These are phyloP conservation scores for Termitomyces sp. DNA, from an alignment of 768 basidiomycete species.

Conservation along the genomic window DNA sequence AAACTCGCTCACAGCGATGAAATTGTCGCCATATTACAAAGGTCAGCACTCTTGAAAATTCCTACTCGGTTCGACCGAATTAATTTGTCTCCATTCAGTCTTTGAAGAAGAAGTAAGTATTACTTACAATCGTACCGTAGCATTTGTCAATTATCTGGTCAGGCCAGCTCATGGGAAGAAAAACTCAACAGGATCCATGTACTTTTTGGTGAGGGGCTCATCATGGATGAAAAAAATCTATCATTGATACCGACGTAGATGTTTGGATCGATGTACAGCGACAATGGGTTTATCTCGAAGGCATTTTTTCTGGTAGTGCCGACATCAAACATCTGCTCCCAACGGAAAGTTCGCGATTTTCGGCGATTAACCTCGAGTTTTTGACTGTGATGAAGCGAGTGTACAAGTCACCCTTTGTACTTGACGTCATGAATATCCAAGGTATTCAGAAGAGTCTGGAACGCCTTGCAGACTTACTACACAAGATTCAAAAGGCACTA, in stretches of 20 bases:
- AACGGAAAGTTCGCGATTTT: conserved; percentile 95
- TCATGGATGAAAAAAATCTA: neutral
- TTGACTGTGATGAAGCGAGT: conserved; percentile 99
- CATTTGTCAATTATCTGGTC: conserved; percentile 5
- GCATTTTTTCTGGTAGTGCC: conserved; percentile 98
- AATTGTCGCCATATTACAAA: conserved; percentile 97
- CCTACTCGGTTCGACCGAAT: neutral
- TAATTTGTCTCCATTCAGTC: conserved; percentile 35
- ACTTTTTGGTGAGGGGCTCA: conserved; percentile 67
- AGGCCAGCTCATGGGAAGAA: conserved; percentile 93
- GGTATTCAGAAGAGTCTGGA: conserved; percentile 97
- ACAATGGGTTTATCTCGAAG: conserved; percentile 99
- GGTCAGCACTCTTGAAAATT: conserved; percentile 36
- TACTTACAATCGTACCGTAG: neutral
- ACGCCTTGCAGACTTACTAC: conserved; percentile 89
- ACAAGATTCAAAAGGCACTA: conserved; percentile 98
- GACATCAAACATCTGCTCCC: conserved; percentile 99
- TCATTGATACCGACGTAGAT: conserved; percentile 39
- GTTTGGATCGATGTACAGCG: conserved; percentile 99
- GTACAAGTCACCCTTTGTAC: conserved; percentile 95
- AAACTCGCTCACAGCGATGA: conserved; percentile 96
- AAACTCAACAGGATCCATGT: conserved; percentile 96
- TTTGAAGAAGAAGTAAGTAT: conserved; percentile 77
- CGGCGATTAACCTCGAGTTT: conserved; percentile 98
- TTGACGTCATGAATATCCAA: conserved; percentile 95